Evolutionary conservation across 371 early-diverging fungal species (phyloP), one percentile per base, ranked within the genome.

Genomic region (Basidiobolus meristosporus): DNA sequence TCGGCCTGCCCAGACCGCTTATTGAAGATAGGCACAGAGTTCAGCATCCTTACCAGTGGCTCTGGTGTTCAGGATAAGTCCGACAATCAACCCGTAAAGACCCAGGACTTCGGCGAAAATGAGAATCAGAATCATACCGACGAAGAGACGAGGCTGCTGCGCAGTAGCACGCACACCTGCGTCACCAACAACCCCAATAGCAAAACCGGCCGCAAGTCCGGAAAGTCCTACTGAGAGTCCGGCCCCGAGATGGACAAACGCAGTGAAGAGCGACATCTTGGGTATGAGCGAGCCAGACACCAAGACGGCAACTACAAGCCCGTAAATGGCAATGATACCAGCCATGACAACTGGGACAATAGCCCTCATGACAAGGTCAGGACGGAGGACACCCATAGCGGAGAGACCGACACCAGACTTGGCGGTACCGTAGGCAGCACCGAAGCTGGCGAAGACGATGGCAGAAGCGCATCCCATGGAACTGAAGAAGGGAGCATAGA

Each of bases 401-500:
- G 82, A 70, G 45, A 89, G 72, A 47, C 90, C 88, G 16, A 86
- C 76, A 45, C 90, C 90, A 23, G 89, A 73, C 60, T 80, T 88
- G 43, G 90, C 83, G 31, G 90, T 89, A 41, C 90, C 90, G 52
- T 88, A 88, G 26, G 89, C 90, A 41, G 90, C 89, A 36, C 90
- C 90, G 49, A 89, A 70, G 53, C 78, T 85, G 65, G 79, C 80
- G 56, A 96, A 93, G 34, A 90, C 82, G 40, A 90, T 89, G 47
- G 95, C 90, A 31, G 86, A 80, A 28, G 93, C 79, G 69, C 88
- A 83, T 29, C 97, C 97, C 65, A 97, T 80, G 44, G 90, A 77
- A 51, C 88, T 90, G 57, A 97, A 92, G 78, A 97, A 85, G 45
- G 97, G 97, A 50, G 90, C 69, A 60, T 90, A 90, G 44, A 86